phyloP scores from a whole-genome alignment of 805 yeast genomes.

The Candida vartiovaarae region DNA sequence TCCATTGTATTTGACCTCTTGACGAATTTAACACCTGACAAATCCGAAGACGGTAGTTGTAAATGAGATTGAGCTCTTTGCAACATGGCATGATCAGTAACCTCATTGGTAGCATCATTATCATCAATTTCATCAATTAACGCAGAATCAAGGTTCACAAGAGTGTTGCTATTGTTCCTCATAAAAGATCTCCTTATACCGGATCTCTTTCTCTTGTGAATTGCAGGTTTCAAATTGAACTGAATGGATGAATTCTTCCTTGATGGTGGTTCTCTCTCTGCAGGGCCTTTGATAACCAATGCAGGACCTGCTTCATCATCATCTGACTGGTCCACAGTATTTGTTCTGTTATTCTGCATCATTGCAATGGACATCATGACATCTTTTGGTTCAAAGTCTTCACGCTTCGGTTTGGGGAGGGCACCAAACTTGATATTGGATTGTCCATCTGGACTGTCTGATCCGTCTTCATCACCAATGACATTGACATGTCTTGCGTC shows the following conservation, averaged over 20 bases:
- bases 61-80: constrained; percentile 27
- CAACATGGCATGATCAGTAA: constrained; percentile 18
- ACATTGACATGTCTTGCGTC: constrained; percentile 4
- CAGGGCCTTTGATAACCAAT: constrained; percentile 68
- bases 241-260: constrained; percentile 22
- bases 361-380: constrained; percentile 78
- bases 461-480: not conserved
- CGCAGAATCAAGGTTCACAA: not conserved
- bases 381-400: constrained; percentile 72
- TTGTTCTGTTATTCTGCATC: constrained; percentile 48
- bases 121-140: not conserved
- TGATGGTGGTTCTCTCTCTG: constrained; percentile 46
- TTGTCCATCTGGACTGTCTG: not conserved
- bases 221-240: constrained; percentile 18
- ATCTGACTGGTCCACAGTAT: constrained; percentile 13
- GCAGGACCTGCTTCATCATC: constrained; percentile 71
- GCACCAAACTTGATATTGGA: constrained; percentile 19
- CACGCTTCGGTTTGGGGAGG: constrained; percentile 24
- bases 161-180: not conserved
- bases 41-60: constrained; percentile 29
- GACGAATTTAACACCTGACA: constrained; percentile 28
- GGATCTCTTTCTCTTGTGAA: constrained; percentile 9
- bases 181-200: constrained; percentile 15
- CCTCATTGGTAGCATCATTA: constrained; percentile 6
- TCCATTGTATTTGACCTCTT: constrained; percentile 47